Evolutionary conservation across 306 rosid genomes (phyloP).

Genomic region (Medicago ruthenica): DNA sequence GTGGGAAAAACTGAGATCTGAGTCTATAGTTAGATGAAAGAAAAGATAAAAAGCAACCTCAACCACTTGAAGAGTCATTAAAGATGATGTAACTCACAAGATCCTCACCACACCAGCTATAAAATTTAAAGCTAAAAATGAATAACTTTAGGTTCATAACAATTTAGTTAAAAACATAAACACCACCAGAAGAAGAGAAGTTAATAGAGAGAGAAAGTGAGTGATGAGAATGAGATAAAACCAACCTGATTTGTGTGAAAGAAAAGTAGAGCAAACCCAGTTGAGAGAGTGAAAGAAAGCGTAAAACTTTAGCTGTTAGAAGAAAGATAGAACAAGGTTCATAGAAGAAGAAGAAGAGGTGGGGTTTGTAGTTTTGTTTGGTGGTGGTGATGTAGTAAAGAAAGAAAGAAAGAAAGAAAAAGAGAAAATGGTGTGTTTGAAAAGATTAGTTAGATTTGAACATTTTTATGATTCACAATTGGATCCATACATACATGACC

Average conservation of each 20-base stretch:
- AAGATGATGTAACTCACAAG: constrained; percentile 39
- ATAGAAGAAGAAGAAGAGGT: not conserved
- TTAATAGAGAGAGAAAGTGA: constrained; percentile 1
- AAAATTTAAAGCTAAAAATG: not conserved
- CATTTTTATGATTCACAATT: constrained; percentile 18
- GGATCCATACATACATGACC: constrained; percentile 53
- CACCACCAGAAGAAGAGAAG: not conserved
- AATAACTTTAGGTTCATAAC: constrained; percentile 12
- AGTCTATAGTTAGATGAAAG: constrained; percentile 27
- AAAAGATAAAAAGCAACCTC: constrained; percentile 42
- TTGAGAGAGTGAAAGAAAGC: constrained; percentile 39
- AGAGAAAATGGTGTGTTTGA: not conserved
- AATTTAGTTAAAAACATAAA: constrained; percentile 1
- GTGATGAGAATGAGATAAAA: constrained; percentile 34
- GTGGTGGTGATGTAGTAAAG: not conserved
- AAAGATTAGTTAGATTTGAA: constrained; percentile 25
- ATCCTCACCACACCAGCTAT: constrained; percentile 24
- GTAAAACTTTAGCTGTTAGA: constrained; percentile 22
- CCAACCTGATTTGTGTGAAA: constrained; percentile 61
- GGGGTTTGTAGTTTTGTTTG: not conserved
- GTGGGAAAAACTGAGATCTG: constrained; percentile 64
- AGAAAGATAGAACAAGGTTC: constrained; percentile 12
- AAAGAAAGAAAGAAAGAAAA: not conserved
- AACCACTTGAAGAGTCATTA: constrained; percentile 36
- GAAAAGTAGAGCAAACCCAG: constrained; percentile 34